A percentile compares a stretch with the other conserved stretches of the same genome.
These are phyloP conservation scores for Ceriops decandra DNA, from an alignment of 345 rosid genomes.

Conservation along the genomic window DNA sequence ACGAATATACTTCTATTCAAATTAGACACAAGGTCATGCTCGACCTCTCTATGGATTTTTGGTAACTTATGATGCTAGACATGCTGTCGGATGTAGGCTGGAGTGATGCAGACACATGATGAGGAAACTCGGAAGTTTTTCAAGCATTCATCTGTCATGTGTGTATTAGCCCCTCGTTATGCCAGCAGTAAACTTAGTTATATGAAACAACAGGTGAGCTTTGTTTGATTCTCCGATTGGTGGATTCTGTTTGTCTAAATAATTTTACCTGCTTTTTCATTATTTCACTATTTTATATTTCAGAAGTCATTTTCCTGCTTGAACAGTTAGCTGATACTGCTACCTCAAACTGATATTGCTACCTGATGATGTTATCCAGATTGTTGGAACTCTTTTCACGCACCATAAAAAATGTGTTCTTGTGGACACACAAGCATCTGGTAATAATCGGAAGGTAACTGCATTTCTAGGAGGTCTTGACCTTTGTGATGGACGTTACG, in stretches of 20 bases:
- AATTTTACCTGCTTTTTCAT: not conserved
- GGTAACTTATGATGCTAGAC: not conserved
- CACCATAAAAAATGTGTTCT: constrained; percentile 86
- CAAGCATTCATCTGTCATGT: constrained; percentile 91
- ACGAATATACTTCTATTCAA: no score
- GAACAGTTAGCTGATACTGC: constrained; percentile 6
- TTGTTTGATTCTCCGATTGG: not conserved
- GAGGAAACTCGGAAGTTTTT: constrained; percentile 89
- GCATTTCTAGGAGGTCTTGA: constrained; percentile 89
- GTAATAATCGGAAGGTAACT: constrained; percentile 66
- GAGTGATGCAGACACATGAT: constrained; percentile 89
- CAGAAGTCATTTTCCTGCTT: not conserved
- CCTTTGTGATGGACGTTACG: constrained; percentile 91
- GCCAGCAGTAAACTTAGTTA: constrained; percentile 78
- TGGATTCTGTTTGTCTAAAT: not conserved
- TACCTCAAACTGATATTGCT: constrained; percentile 1
- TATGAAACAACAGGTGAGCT: constrained; percentile 73
- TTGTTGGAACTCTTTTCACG: constrained; percentile 83
- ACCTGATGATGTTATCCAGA: constrained; percentile 37
- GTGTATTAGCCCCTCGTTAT: constrained; percentile 86
- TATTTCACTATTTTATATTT: not conserved
- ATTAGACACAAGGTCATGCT: no score
- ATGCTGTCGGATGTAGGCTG: constrained; percentile 47
- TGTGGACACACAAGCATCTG: constrained; percentile 73
- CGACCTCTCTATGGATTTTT: no score